Evolutionary conservation across 352 stramenopile genomes (phyloP), one percentile per base, ranked within the genome.

Genomic region (Globisporangium megalacanthum): DNA sequence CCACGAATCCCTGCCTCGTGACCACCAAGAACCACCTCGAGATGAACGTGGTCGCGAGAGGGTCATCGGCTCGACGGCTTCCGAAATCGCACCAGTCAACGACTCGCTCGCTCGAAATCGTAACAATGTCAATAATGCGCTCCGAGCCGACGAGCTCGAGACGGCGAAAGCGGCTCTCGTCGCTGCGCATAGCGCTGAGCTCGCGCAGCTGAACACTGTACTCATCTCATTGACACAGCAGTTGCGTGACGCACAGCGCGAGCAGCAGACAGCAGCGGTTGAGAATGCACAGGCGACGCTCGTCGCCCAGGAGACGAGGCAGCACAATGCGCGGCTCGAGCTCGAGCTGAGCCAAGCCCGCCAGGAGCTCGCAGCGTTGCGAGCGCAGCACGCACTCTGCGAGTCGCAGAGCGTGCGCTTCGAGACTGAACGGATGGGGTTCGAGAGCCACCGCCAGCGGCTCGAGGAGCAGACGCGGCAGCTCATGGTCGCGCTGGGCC

Each of bases 401-500:
- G 56, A 56, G 17, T 69, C 64, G 17, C 58, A 76, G 37, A 57
- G 49, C 19, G 47, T 64, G 14, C 62, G 71, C 20, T 66, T 72
- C 29, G 56, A 67, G 17, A 56, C 58, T 15, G 75, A 85, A 22
- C 64, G 70, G 4, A 48, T 56, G 7, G 57, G 39, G 8, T 58
- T 79, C 1, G 54, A 66, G 19, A 60, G 53, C 19, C 69, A 73
- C 22, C 41, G 75, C 3, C 45, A 73, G 46, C 47, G 52, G 0
- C 45, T 75, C 1, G 69, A 71, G 7, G 64, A 74, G 11, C 71
- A 85, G 39, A 62, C 56, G 10, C 60, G 63, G 6, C 56, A 62
- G n/a, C 47, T 78, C 17, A 33, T 54, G 31, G 42, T 45, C 25
- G 60, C 65, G 37, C 61, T 72, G 41, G 62, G 44, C 0, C 54